These are phyloP conservation scores for Dipteronia sinensis DNA, from an alignment of 345 rosid genomes.

Conservation along the genomic window DNA sequence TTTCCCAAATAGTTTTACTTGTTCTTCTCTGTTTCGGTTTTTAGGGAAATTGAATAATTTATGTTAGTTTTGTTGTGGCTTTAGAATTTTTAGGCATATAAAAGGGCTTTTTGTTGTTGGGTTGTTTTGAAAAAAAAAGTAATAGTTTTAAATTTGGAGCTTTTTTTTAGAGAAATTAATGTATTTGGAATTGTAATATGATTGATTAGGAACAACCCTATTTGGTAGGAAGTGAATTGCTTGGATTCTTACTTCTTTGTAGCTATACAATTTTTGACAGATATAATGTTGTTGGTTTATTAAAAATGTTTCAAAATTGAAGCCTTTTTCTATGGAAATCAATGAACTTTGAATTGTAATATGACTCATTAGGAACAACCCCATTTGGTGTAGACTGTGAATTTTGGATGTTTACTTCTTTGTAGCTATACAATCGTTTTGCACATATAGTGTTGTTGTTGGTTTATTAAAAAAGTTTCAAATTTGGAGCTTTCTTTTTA, in stretches of 20 bases:
- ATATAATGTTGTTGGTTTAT: slow-evolving; percentile 3
- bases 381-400: not conserved
- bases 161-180: not conserved
- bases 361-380: not conserved
- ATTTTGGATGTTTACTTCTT: not conserved
- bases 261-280: not conserved
- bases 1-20: slow-evolving; percentile 22
- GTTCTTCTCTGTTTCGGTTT: not conserved
- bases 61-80: not conserved
- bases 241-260: not conserved
- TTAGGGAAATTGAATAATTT: not conserved
- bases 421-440: too few species aligned
- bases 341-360: not conserved
- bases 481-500: not conserved
- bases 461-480: not conserved
- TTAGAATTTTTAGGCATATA: not conserved
- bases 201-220: not conserved
- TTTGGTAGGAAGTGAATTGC: not conserved
- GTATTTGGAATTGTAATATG: not conserved
- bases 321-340: not conserved
- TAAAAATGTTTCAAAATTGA: not conserved
- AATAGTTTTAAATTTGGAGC: not conserved
- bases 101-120: too few species aligned
- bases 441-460: slow-evolving; percentile 1
- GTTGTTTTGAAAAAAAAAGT: too few species aligned